Percentiles rank a stretch among this genome's conserved stretches.
These are phyloP conservation scores for Salicornia ramosissima DNA, from an alignment of 148 eudicot species.

Conservation along the genomic window DNA sequence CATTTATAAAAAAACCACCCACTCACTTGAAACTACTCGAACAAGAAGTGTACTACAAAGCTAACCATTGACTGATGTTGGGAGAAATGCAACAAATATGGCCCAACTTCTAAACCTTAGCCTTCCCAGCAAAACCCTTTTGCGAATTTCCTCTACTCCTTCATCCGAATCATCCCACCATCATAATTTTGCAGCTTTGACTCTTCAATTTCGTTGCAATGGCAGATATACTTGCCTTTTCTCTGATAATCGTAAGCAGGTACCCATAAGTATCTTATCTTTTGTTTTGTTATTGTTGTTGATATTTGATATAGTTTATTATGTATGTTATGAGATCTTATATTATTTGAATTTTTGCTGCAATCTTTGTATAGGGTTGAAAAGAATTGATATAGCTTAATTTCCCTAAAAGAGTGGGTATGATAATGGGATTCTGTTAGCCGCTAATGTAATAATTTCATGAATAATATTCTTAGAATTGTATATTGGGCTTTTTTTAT, in stretches of 20 bases:
- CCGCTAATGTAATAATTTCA: no score
- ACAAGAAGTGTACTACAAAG: slow-evolving; percentile 7
- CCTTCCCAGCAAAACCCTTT: slow-evolving; percentile 31
- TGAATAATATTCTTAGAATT: no score
- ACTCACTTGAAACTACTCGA: not conserved
- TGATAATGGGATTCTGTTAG: slow-evolving; percentile 4
- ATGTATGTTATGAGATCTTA: not conserved
- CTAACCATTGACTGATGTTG: not conserved
- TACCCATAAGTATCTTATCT: slow-evolving; percentile 5
- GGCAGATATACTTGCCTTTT: slow-evolving; percentile 59
- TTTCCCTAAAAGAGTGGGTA: not conserved
- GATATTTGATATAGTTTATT: not conserved
- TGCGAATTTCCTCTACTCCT: not conserved
- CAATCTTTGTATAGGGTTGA: not conserved
- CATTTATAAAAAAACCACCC: no score
- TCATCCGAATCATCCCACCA: slow-evolving; percentile 22
- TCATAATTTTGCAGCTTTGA: slow-evolving; percentile 20
- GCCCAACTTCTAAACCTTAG: slow-evolving; percentile 44
- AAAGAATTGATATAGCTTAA: not conserved
- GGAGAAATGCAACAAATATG: slow-evolving; percentile 29
- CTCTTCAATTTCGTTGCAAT: slow-evolving; percentile 34
- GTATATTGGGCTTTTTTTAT: no score
- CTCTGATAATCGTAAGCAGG: slow-evolving; percentile 66
- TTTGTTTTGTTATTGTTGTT: not conserved
- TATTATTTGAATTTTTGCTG: not conserved